Conservation (phyloP, 768 basidiomycete species). For the Naganishia vaughanmartiniae region DNA sequence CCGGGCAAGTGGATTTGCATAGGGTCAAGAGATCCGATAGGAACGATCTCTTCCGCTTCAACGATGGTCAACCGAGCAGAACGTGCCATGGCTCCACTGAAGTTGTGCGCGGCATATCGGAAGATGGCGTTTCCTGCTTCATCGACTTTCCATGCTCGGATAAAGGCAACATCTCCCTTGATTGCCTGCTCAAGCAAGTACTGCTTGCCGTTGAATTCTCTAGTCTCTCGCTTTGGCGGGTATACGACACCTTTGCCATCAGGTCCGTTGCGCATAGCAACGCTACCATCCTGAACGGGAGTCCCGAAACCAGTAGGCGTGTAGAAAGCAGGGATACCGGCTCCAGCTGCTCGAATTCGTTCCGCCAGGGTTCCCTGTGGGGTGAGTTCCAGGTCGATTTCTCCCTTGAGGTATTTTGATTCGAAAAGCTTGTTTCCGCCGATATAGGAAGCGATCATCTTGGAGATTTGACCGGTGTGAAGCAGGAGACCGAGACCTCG, state of each 20-base stretch:
- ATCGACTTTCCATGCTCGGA: constrained; percentile 88
- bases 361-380: constrained; percentile 86
- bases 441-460: constrained; percentile 84
- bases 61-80: constrained; percentile 86
- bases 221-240: constrained; percentile 64
- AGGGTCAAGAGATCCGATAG: constrained; percentile 74
- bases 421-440: constrained; percentile 89
- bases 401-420: constrained; percentile 70
- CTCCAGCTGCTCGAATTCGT: constrained; percentile 80
- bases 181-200: constrained; percentile 80
- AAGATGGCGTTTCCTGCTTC: constrained; percentile 88
- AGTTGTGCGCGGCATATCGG: constrained; percentile 84
- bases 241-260: constrained; percentile 32
- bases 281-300: constrained; percentile 30
- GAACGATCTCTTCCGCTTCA: constrained; percentile 89
- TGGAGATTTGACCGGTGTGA: constrained; percentile 70
- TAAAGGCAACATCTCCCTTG: constrained; percentile 61
- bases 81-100: constrained; percentile 79
- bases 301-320: constrained; percentile 71
- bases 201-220: constrained; percentile 72
- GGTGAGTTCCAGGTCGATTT: constrained; percentile 79
- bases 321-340: constrained; percentile 89
- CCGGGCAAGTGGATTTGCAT: constrained; percentile 66
- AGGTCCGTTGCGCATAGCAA: constrained; percentile 31
- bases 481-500: constrained; percentile 59